phyloP scores from a whole-genome alignment of 257 asterid genomes.

The Solanum neorickii region DNA sequence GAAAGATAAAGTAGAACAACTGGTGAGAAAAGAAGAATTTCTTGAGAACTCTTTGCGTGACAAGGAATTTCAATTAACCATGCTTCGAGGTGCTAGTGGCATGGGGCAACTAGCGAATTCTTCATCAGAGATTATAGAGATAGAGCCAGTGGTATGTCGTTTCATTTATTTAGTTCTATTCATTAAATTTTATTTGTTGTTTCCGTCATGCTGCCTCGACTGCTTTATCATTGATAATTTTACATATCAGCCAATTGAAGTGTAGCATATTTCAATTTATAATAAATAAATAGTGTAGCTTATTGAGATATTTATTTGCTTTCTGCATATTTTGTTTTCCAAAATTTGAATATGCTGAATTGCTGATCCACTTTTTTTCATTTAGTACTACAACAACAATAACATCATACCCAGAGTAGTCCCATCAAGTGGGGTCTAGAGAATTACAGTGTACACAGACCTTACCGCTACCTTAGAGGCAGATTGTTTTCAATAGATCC shows the following conservation, averaged over 20 bases:
- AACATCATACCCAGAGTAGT: neutral
- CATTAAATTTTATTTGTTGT: neutral
- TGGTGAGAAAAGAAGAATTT: constrained; percentile 43
- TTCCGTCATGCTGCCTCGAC: neutral
- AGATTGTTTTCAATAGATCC: neutral
- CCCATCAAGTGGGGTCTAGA: neutral
- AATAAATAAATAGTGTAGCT: neutral
- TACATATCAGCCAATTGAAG: too few relatives aligned
- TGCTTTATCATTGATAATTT: neutral
- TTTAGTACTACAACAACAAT: neutral
- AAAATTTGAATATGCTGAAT: neutral
- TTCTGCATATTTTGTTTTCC: neutral
- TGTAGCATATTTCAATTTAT: neutral
- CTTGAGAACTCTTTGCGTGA: constrained; percentile 58
- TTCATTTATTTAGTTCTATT: constrained; percentile 6
- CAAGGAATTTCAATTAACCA: constrained; percentile 59
- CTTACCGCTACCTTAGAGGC: neutral
- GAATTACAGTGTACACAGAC: neutral
- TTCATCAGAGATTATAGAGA: constrained; percentile 75
- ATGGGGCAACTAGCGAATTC: constrained; percentile 40
- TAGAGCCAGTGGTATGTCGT: constrained; percentile 66
- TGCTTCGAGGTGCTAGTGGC: constrained; percentile 52
- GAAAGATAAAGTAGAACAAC: constrained; percentile 60
- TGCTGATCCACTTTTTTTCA: neutral
- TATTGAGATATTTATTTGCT: neutral